phyloP scores from a whole-genome alignment of 106 monocot species.

The Phalaenopsis equestris region DNA sequence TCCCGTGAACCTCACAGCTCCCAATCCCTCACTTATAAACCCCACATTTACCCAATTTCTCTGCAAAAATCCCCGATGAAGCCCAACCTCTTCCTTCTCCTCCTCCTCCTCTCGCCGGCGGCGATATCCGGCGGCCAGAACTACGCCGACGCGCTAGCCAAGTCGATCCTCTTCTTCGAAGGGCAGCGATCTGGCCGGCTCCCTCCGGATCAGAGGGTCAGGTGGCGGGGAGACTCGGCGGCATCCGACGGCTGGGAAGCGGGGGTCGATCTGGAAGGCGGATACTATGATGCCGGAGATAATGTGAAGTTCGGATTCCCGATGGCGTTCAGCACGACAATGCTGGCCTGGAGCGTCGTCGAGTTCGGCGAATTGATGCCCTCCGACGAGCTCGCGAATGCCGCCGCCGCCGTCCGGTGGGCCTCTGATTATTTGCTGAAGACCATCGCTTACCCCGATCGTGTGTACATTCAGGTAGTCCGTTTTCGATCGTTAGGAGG shows the following conservation, averaged over 20 bases:
- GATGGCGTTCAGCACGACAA: conserved; percentile 82
- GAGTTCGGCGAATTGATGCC: conserved; percentile 74
- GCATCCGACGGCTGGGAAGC: conserved; percentile 41
- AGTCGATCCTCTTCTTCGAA: conserved; percentile 88
- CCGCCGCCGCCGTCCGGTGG: conserved; percentile 65
- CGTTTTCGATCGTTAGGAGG: neutral
- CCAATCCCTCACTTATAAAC: neutral
- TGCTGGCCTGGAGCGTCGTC: conserved; percentile 76
- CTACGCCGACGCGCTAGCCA: conserved; percentile 72
- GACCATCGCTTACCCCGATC: conserved; percentile 55
- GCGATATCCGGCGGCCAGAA: conserved; percentile 20
- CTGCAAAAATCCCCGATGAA: too few relatives aligned
- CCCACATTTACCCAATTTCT: neutral
- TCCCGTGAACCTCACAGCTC: neutral
- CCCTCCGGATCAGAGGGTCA: conserved; percentile 44
- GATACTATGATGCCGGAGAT: conserved; percentile 90
- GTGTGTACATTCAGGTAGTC: conserved; percentile 52
- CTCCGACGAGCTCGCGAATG: conserved; percentile 33
- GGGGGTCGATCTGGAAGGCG: conserved; percentile 75
- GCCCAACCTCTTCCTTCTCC: neutral
- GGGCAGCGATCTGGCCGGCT: conserved; percentile 85
- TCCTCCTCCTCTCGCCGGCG: conserved; percentile 4
- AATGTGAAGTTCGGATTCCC: conserved; percentile 93
- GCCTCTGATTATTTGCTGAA: conserved; percentile 84
- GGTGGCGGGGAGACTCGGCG: conserved; percentile 65